Conservation (phyloP, 2,329 filamentous ascomycete genomes). For the Coniochaeta sp. region DNA sequence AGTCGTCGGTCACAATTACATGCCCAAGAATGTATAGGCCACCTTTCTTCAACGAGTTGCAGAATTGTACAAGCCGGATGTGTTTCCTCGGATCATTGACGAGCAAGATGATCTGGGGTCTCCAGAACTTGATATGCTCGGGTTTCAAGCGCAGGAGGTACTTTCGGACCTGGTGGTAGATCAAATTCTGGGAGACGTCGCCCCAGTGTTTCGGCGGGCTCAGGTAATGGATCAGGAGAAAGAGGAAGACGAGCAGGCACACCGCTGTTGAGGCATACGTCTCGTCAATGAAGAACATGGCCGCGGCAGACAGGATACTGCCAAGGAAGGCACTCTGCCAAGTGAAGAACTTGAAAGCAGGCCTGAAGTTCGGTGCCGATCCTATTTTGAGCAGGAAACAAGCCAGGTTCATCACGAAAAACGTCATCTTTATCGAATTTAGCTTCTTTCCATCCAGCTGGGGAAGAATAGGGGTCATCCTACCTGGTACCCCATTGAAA, state of each 20-base stretch:
- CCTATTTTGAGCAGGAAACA: slow-evolving; percentile 83
- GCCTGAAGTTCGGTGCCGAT: slow-evolving; percentile 82
- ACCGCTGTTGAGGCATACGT: slow-evolving; percentile 72
- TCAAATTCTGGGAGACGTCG: slow-evolving; percentile 81
- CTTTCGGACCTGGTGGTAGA: slow-evolving; percentile 81
- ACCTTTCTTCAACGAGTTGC: slow-evolving; percentile 86
- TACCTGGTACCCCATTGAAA: slow-evolving; percentile 81
- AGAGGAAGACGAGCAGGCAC: slow-evolving; percentile 66
- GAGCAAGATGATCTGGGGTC: slow-evolving; percentile 78
- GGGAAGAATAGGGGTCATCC: slow-evolving; percentile 9
- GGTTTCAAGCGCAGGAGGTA: slow-evolving; percentile 76
- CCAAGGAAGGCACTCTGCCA: slow-evolving; percentile 75
- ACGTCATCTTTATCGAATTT: slow-evolving; percentile 60
- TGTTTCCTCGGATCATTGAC: slow-evolving; percentile 78
- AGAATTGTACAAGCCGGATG: slow-evolving; percentile 81
- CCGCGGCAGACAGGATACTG: slow-evolving; percentile 65
- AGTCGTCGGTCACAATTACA: slow-evolving; percentile 81
- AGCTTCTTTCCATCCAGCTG: background rate
- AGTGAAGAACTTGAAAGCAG: slow-evolving; percentile 83
- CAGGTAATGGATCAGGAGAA: slow-evolving; percentile 78
- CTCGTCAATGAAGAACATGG: slow-evolving; percentile 88
- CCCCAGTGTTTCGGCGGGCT: slow-evolving; percentile 85
- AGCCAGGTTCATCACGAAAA: slow-evolving; percentile 79
- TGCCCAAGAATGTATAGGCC: slow-evolving; percentile 79
- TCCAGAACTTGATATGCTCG: slow-evolving; percentile 91